Percentiles rank a stretch among this genome's conserved stretches.
phyloP scores from a whole-genome alignment of 148 eudicot genomes.

The Fagopyrum homotropicum region DNA sequence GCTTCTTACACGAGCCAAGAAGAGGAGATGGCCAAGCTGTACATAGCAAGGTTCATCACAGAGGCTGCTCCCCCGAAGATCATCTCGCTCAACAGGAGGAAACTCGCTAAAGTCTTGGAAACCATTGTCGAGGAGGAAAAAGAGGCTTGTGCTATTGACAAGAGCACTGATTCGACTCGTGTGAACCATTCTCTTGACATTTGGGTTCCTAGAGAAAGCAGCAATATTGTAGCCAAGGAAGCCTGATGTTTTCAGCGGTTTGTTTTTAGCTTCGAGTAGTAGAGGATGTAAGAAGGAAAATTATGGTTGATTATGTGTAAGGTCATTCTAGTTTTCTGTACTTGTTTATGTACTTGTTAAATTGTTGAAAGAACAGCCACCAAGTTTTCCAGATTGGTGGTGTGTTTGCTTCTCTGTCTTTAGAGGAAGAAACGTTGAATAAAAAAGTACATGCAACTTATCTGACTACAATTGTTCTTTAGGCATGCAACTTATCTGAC shows the following conservation, averaged over 20 bases:
- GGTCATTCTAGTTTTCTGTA: not conserved
- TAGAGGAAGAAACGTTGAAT: not conserved
- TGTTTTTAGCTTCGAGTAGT: not conserved
- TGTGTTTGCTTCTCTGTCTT: not conserved
- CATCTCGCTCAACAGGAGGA: not conserved
- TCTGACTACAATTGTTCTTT: too few species aligned
- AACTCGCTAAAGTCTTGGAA: not conserved
- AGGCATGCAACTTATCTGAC: too few species aligned
- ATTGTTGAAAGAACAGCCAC: not conserved
- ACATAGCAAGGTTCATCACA: not conserved
- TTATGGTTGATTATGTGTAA: not conserved
- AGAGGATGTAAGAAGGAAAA: not conserved
- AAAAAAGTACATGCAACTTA: too few species aligned
- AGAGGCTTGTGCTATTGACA: not conserved
- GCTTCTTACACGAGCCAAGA: not conserved
- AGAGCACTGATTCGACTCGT: not conserved
- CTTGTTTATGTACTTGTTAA: not conserved
- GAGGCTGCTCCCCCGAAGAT: conserved; percentile 2
- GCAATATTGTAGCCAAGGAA: not conserved
- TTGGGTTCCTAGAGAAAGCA: not conserved
- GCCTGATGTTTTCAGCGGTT: not conserved
- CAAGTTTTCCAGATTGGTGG: not conserved
- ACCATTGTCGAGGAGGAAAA: conserved; percentile 4
- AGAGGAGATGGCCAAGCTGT: not conserved
- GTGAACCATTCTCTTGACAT: too few species aligned